Percentiles rank a stretch among this genome's conserved stretches.
Evolutionary conservation across 371 early-diverging fungal genomes (phyloP).

Genomic region (Lichtheimia hyalospora): DNA sequence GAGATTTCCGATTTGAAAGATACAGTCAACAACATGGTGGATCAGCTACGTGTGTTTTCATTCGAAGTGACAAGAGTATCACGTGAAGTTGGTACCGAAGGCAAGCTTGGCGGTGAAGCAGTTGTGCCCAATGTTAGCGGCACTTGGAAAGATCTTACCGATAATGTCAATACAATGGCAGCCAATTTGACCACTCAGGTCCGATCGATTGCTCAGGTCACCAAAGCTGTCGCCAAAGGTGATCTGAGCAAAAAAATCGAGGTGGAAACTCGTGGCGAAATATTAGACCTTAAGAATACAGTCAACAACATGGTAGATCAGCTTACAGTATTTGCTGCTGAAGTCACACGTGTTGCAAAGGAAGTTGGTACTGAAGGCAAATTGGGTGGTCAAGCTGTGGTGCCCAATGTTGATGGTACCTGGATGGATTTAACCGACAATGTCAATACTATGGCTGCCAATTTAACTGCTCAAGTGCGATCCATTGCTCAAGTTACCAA

Average conservation of each 20-base stretch:
- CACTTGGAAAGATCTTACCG: constrained; percentile 53
- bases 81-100: constrained; percentile 48
- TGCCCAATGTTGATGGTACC: constrained; percentile 53
- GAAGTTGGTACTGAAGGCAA: constrained; percentile 65
- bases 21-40: constrained; percentile 45
- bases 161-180: constrained; percentile 62
- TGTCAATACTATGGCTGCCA: constrained; percentile 67
- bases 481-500: constrained; percentile 63
- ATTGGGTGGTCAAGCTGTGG: constrained; percentile 54
- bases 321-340: constrained; percentile 49
- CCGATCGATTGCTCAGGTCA: constrained; percentile 62
- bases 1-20: constrained; percentile 51
- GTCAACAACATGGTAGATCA: constrained; percentile 77
- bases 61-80: constrained; percentile 40
- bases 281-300: constrained; percentile 66
- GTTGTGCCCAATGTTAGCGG: constrained; percentile 41
- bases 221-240: constrained; percentile 61
- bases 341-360: constrained; percentile 60
- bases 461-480: constrained; percentile 61
- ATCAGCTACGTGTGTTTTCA: constrained; percentile 38
- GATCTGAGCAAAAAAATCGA: constrained; percentile 67
- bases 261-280: constrained; percentile 68
- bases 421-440: constrained; percentile 67
- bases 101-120: constrained; percentile 36
- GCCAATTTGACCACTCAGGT: constrained; percentile 51